A percentile compares a stretch with the other conserved stretches of the same genome.
These are phyloP conservation scores for Populus nigra DNA, from an alignment of 345 rosid genomes.

Conservation along the genomic window DNA sequence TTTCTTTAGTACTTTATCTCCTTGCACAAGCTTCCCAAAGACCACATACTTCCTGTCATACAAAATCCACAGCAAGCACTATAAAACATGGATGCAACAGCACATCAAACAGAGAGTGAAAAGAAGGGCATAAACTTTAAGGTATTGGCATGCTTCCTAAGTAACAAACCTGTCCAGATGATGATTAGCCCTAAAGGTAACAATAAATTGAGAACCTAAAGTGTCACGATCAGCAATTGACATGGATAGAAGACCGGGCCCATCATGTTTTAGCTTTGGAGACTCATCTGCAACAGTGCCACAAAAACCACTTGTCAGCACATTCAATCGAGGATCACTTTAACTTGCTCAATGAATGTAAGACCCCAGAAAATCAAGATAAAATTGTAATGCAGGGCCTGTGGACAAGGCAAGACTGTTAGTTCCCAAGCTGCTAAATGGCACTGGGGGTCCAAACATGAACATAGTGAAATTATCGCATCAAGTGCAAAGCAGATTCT, in stretches of 20 bases:
- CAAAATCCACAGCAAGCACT: background rate
- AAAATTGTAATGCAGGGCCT: background rate
- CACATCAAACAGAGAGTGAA: background rate
- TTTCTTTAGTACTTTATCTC: constrained; percentile 68
- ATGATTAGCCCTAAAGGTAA: constrained; percentile 78
- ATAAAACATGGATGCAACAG: background rate
- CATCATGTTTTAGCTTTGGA: constrained; percentile 79
- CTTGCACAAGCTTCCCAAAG: constrained; percentile 90
- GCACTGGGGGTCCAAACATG: background rate
- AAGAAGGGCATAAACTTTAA: background rate
- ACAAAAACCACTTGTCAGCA: constrained; percentile 17
- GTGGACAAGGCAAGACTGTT: background rate
- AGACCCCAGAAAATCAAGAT: background rate
- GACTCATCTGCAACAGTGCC: constrained; percentile 63
- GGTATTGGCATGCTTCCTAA: background rate
- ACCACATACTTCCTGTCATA: constrained; percentile 67
- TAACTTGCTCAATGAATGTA: too few species aligned
- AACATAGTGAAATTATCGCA: background rate
- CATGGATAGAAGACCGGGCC: constrained; percentile 83
- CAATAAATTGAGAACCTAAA: constrained; percentile 77
- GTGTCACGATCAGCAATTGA: constrained; percentile 70
- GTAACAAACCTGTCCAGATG: constrained; percentile 69
- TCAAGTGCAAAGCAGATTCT: background rate
- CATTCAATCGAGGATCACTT: background rate
- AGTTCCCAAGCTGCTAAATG: background rate